Evolutionary conservation across 352 stramenopile genomes (phyloP), one percentile per base, ranked within the genome.

Genomic region (Phytophthora hybrid): DNA sequence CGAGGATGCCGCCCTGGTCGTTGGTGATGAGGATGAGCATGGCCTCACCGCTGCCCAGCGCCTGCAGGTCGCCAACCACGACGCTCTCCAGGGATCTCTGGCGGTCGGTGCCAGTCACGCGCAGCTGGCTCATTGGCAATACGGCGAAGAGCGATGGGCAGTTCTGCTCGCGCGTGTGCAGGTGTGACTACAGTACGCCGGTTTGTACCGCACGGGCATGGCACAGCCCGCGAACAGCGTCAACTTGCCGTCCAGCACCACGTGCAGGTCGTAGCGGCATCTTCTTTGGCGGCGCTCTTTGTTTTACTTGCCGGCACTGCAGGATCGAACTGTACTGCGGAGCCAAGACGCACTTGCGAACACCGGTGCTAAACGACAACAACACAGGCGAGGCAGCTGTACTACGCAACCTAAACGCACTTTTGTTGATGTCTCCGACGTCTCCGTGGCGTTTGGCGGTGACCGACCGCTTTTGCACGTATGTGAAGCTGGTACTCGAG

Each of bases 91-190:
- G 79, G 82, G 99, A 99, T 26, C 82, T 73, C 10, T 93, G 89
- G n/a, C 95, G 90, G 81, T 99, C 98, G 23, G 91, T 90, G 51
- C 98, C 98, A 82, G 79, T 95, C 80, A 96, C 97, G 85, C 84
- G 88, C 75, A 93, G 76, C 83, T 99, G 97, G 39, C 98, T 97
- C 98, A 99, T 99, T 86, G 99, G 98, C 39, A 93, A 99, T 34
- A 99, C 98, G 83, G 99, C 98, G 81, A 99, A 99, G 23, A 99
- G 83, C 60, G 91, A 96, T 16, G 96, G 91, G 56, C 92, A 83
- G 65, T 80, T 81, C 5, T 77, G 31, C 46, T 79, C 78, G 31
- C 88, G 89, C 51, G 88, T 97, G 84, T 95, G 89, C 61, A 89
- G 86, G 68, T 98, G 75, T 81, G 93, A 98, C 79, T 99, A 98